These are phyloP conservation scores for Thoreauomyces humboldtii DNA, from an alignment of 192 early-diverging fungal species.

Conservation along the genomic window DNA sequence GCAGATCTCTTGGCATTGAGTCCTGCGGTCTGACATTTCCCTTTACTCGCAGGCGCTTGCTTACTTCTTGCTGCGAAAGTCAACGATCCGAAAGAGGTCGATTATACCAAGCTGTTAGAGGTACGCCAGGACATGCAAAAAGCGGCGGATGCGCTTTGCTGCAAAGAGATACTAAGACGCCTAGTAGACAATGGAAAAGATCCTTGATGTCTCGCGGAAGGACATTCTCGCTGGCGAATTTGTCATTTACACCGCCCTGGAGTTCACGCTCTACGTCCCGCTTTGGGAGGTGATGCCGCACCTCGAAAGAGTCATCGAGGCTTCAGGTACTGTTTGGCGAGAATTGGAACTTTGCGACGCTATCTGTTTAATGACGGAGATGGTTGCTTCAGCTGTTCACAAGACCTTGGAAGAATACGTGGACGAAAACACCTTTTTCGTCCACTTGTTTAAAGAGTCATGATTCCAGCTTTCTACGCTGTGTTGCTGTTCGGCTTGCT, in stretches of 20 bases:
- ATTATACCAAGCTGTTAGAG: conserved; percentile 60
- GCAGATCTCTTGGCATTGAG: background rate
- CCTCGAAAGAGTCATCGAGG: conserved; percentile 75
- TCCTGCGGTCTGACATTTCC: background rate
- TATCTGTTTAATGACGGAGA: too few species aligned
- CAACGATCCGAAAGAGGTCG: conserved; percentile 77
- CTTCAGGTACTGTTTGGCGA: conserved; percentile 33
- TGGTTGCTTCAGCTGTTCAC: conserved; percentile 12
- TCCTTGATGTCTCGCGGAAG: conserved; percentile 72
- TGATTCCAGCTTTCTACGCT: too few species aligned
- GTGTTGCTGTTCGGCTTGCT: too few species aligned
- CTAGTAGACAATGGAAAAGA: conserved; percentile 64
- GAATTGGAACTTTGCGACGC: too few species aligned
- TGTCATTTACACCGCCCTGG: conserved; percentile 82
- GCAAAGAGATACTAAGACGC: background rate
- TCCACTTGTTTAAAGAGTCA: background rate
- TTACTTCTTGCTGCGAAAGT: conserved; percentile 80
- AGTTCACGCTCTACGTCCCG: conserved; percentile 88
- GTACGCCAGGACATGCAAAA: too few species aligned
- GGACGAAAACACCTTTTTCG: conserved; percentile 17
- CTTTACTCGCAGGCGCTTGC: conserved; percentile 58
- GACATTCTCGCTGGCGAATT: conserved; percentile 89
- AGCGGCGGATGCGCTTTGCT: too few species aligned
- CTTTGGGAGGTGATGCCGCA: conserved; percentile 89
- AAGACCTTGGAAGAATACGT: conserved; percentile 29